Evolutionary conservation across 768 basidiomycete genomes (phyloP), one percentile per base, ranked within the genome.

Genomic region (Sporobolomyces phaffii): DNA sequence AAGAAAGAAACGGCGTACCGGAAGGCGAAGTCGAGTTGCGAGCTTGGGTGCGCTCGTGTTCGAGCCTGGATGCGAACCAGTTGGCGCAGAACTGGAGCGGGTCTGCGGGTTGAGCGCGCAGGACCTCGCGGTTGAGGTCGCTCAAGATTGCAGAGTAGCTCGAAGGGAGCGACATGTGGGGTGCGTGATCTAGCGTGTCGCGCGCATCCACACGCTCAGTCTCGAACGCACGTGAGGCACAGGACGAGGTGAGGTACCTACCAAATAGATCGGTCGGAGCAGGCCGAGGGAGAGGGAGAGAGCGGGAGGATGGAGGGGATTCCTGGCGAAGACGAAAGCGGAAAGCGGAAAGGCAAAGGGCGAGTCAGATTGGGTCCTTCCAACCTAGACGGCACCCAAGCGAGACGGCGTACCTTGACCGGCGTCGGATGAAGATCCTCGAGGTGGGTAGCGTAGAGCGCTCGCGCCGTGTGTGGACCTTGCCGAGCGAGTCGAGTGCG

Each of bases 1-100:
- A 28, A 24, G 15, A 24, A 28, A 7, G n/a, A 8, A 28, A 28
- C 4, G 22, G 31, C 50, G 29, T 3, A 52, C 50, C 50, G 15
- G 31, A 52, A 28, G 87, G 80, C 51, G 86, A 84, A 10, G 78
- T 73, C 34, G 31, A 87, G 82, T 38, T 89, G 85, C 70, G 90
- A 83, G 28, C 83, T 84, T 69, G 87, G 83, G 84, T 82, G 62
- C 91, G 83, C 75, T 93, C 91, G 75, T 91, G 88, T 70, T 91
- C 88, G 54, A 93, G 81, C 61, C 89, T 84, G 68, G 83, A 82
- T 77, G 92, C 89, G 79, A 98, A 97, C 92, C 92, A 98, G 74
- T 86, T 91, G 51, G 93, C 86, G 45, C 77, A 78, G 75, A 76
- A 79, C 78, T 97, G 94, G 50, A 96, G 86, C 6, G 87, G 85